phyloP scores from a whole-genome alignment of 306 rosid genomes.

The Casuarina glauca region DNA sequence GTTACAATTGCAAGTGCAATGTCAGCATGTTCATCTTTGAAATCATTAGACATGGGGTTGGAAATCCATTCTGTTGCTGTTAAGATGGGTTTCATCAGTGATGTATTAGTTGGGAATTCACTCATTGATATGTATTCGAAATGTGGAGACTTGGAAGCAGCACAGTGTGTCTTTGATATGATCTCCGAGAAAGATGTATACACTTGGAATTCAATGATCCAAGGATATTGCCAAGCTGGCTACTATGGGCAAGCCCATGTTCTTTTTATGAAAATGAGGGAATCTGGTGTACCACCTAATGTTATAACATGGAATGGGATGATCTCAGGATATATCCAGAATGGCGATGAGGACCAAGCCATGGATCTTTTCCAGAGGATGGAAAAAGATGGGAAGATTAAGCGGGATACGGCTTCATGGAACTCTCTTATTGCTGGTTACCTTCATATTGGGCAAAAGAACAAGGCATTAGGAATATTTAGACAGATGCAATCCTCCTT shows the following conservation, averaged over 20 bases:
- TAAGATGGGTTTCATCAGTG: conserved; percentile 49
- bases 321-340: conserved; percentile 85
- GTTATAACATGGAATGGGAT: conserved; percentile 79
- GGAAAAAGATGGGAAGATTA: conserved; percentile 73
- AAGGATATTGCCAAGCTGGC: conserved; percentile 87
- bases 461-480: conserved; percentile 72
- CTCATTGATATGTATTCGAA: conserved; percentile 82
- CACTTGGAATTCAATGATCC: conserved; percentile 93
- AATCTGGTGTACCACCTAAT: conserved; percentile 70
- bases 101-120: conserved; percentile 66
- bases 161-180: conserved; percentile 57
- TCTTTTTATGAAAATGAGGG: conserved; percentile 76
- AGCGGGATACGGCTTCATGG: conserved; percentile 82
- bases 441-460: conserved; percentile 64
- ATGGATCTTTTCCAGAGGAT: conserved; percentile 71
- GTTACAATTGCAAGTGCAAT: conserved; percentile 67
- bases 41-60: conserved; percentile 57
- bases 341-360: conserved; percentile 80
- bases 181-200: conserved; percentile 69
- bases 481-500: conserved; percentile 69
- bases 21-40: conserved; percentile 71
- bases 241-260: conserved; percentile 87
- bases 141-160: conserved; percentile 80
- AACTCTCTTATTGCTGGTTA: conserved; percentile 83
- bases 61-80: conserved; percentile 74